Percentiles rank a stretch among this genome's conserved stretches.
Evolutionary conservation across 495 filamentous ascomycete genomes (phyloP).

Genomic region (Poronia punctata): DNA sequence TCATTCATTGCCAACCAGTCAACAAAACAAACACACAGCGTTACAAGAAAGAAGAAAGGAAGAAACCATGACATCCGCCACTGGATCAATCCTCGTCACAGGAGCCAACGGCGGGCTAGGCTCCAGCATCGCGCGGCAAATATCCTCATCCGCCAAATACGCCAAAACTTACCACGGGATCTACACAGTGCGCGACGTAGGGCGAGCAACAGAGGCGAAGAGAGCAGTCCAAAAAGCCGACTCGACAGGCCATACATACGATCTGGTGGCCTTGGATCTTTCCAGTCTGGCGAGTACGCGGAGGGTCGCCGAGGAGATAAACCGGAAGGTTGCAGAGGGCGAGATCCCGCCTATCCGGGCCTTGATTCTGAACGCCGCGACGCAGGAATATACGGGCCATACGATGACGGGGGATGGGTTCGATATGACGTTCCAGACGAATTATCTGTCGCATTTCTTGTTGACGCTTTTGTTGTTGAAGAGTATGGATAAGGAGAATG

Average conservation of each 20-base stretch:
- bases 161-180: constrained; percentile 32
- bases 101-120: constrained; percentile 44
- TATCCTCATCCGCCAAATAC: constrained; percentile 27
- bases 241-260: constrained; percentile 28
- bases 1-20: too few relatives aligned
- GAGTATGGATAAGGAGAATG: constrained; percentile 36
- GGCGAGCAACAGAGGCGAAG: constrained; percentile 26
- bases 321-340: constrained; percentile 26
- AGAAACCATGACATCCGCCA: constrained; percentile 15
- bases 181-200: constrained; percentile 32
- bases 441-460: constrained; percentile 39
- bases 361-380: constrained; percentile 40
- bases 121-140: constrained; percentile 43
- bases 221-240: constrained; percentile 23
- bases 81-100: constrained; percentile 47
- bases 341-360: constrained; percentile 36
- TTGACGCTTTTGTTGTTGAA: constrained; percentile 37
- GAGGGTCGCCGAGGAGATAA: constrained; percentile 31
- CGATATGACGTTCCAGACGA: constrained; percentile 40
- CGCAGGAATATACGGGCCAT: constrained; percentile 25
- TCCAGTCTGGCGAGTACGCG: constrained; percentile 34
- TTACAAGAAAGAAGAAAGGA: too few relatives aligned
- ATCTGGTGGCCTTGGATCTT: constrained; percentile 36
- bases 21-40: neutral
- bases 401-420: constrained; percentile 31